Base-by-base conservation (phyloP, 2,329 filamentous ascomycete genomes). In the Aspergillus costaricaensis region DNA sequence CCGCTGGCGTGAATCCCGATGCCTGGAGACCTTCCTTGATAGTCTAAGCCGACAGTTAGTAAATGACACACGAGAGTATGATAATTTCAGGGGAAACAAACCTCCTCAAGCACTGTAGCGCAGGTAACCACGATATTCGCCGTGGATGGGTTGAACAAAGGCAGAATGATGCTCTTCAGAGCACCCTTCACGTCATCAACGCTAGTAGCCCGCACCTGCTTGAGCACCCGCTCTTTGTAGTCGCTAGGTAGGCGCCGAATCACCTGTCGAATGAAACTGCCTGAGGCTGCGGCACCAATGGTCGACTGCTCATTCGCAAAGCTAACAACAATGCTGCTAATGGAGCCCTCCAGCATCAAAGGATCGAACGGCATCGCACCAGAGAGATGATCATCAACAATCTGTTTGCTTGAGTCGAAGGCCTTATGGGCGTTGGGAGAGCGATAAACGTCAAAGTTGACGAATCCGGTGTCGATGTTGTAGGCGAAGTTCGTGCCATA, bases 301-400 rank as follows among this genome's bases (percentile, higher is more conserved):
- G 91, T 97, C 2, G 90, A 85, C 76, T 97, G 92, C 71, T 96
- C 91, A 68, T 96, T 91, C 1, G 93, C 95, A 72, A 96, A 90
- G 54, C 83, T 84, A 62, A 93, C 88, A 36, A 99, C 92, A 60
- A 99, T 92, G 67, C 88, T 90, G 72, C 90, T 95, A 61, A 99
- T 91, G 4, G 94, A 92, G 5, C 92, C 93, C 76, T 98, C 92
- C 9, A 98, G 86, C 66, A 93, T 88, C 60, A 93, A 83, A 57
- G 88, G 86, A 72, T 98, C 92, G 58, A 99, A 89, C 30, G 84
- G 81, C 1, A 85, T 83, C 8, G 83, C 84, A 8, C 92, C 94
- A 25, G 87, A 84, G 2, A 90, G 88, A 67, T 96, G 88, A 61
- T 87, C 88, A 47, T 86, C 81, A 44, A 98, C 87, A 21, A 94